Evolutionary conservation across 257 asterid genomes (phyloP).

Genomic region (Rauvolfia tetraphylla): DNA sequence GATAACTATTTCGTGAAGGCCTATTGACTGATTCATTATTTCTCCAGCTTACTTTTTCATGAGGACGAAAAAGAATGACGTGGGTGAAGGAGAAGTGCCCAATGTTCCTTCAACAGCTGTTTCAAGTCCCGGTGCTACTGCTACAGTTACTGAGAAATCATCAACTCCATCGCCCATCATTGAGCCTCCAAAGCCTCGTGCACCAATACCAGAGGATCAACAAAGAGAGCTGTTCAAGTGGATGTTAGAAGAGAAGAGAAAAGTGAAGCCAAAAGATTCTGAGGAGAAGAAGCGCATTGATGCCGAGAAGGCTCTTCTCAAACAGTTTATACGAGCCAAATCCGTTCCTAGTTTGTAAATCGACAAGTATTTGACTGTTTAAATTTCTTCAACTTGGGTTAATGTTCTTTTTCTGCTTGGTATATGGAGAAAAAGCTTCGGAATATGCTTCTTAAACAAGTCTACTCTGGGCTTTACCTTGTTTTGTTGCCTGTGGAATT

Average conservation of each 20-base stretch:
- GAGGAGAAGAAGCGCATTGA: slow-evolving; percentile 75
- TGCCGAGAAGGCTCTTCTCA: slow-evolving; percentile 85
- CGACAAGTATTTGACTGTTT: not conserved
- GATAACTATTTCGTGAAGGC: not conserved
- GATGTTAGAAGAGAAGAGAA: slow-evolving; percentile 87
- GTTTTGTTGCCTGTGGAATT: not conserved
- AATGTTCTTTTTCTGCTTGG: not conserved
- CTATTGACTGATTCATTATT: slow-evolving; percentile 3
- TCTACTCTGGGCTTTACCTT: not conserved
- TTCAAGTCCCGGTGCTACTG: slow-evolving; percentile 27
- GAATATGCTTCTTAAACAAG: not conserved
- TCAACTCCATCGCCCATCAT: slow-evolving; percentile 19
- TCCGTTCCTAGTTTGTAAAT: slow-evolving; percentile 45
- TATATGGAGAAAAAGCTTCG: slow-evolving; percentile 1
- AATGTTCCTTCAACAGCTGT: slow-evolving; percentile 32
- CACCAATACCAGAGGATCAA: slow-evolving; percentile 63
- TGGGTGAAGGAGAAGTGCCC: slow-evolving; percentile 27
- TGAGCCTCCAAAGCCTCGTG: slow-evolving; percentile 37
- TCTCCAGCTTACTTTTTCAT: slow-evolving; percentile 56
- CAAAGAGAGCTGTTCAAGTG: slow-evolving; percentile 75
- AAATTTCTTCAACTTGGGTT: not conserved
- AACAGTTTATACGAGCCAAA: slow-evolving; percentile 72
- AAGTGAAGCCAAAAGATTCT: slow-evolving; percentile 53
- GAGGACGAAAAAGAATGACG: slow-evolving; percentile 48
- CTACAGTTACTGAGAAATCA: slow-evolving; percentile 27